Evolutionary conservation across 257 asterid genomes (phyloP).

Genomic region (Nicotiana knightiana): DNA sequence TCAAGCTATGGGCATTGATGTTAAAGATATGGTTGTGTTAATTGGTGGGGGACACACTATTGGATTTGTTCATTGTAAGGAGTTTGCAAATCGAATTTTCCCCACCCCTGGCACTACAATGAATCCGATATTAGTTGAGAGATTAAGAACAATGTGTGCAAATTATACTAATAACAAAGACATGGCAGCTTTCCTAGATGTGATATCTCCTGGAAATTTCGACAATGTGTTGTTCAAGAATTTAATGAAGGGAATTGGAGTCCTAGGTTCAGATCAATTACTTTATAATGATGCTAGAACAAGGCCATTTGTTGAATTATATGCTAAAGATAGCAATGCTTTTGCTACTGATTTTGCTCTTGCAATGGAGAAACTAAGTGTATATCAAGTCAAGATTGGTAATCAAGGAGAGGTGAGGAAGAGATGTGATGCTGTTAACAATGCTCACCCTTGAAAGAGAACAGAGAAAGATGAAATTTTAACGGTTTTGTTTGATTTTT

Average conservation of each 20-base stretch:
- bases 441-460: neutral
- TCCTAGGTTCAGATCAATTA: conserved; percentile 55
- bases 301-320: conserved; percentile 58
- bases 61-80: conserved; percentile 74
- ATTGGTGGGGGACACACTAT: conserved; percentile 74
- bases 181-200: conserved; percentile 71
- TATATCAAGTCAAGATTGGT: conserved; percentile 45
- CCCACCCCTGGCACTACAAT: conserved; percentile 46
- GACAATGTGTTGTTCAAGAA: conserved; percentile 61
- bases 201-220: conserved; percentile 76
- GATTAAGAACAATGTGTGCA: conserved; percentile 44
- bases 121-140: conserved; percentile 49
- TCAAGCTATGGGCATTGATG: conserved; percentile 26
- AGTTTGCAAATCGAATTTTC: conserved; percentile 53
- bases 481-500: neutral
- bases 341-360: conserved; percentile 50
- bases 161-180: conserved; percentile 27
- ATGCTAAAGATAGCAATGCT: conserved; percentile 51
- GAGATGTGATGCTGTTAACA: conserved; percentile 65
- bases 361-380: conserved; percentile 58
- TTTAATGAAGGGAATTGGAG: conserved; percentile 46
- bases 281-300: conserved; percentile 55
- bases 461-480: neutral
- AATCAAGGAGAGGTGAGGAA: conserved; percentile 67
- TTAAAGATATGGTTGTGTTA: conserved; percentile 71